These are phyloP conservation scores for Mycena alexandri DNA, from an alignment of 768 basidiomycete species.

Conservation along the genomic window DNA sequence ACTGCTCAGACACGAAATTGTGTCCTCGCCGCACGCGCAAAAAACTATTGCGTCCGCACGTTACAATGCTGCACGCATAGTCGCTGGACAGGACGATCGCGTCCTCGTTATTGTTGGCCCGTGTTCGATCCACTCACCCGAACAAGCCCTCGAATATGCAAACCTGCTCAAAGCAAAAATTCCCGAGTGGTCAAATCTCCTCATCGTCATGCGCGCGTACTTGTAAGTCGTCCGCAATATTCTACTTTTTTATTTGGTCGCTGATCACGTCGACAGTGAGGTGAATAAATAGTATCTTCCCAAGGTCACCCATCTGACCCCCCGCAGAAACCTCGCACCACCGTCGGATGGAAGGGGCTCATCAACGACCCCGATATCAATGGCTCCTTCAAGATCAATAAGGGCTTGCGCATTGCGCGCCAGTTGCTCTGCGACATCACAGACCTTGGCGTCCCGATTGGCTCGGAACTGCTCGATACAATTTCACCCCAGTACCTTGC, in stretches of 20 bases:
- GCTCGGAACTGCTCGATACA: conserved; percentile 82
- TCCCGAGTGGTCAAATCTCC: conserved; percentile 77
- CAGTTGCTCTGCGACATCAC: conserved; percentile 94
- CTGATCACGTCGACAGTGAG: conserved; percentile 48
- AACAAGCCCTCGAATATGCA: conserved; percentile 89
- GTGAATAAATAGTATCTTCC: conserved; percentile 35
- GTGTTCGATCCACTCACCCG: conserved; percentile 93
- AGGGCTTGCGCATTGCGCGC: conserved; percentile 89
- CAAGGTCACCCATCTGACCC: conserved; percentile 30
- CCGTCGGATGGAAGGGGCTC: conserved; percentile 95
- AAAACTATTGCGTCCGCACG: conserved; percentile 86
- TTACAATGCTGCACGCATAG: conserved; percentile 80
- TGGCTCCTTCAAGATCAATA: conserved; percentile 96
- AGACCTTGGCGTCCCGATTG: conserved; percentile 90
- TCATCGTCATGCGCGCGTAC: conserved; percentile 97
- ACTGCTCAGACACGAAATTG: conserved; percentile 89
- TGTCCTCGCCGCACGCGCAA: conserved; percentile 72
- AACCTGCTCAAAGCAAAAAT: conserved; percentile 77
- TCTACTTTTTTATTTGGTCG: conserved; percentile 13
- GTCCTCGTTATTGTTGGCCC: conserved; percentile 94
- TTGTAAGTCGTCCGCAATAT: conserved; percentile 72
- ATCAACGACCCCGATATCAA: conserved; percentile 97
- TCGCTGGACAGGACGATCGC: conserved; percentile 88
- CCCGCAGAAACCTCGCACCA: conserved; percentile 92
- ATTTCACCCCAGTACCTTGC: conserved; percentile 87